A percentile compares a stretch with the other conserved stretches of the same genome.
These are phyloP conservation scores for Citrus australasica DNA, from an alignment of 345 rosid species.

Conservation along the genomic window DNA sequence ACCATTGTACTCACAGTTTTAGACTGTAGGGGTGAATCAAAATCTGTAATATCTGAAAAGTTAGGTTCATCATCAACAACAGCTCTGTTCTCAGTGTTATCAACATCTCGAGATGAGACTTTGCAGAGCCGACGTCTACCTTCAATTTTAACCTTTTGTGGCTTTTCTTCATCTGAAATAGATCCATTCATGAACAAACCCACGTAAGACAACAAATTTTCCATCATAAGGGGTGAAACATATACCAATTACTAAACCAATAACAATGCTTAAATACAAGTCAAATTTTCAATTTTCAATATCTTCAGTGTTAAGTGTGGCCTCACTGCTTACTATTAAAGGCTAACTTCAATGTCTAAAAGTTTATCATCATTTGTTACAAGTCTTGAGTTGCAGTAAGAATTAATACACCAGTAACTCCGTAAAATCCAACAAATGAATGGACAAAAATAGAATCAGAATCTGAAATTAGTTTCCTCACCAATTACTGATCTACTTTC, in stretches of 20 bases:
- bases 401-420: neutral
- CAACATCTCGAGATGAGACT: constrained; percentile 40
- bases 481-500: neutral
- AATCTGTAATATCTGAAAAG: constrained; percentile 52
- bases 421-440: neutral
- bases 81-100: constrained; percentile 8
- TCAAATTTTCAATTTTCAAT: neutral
- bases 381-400: neutral
- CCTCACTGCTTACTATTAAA: neutral
- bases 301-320: neutral
- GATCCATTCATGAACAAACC: constrained; percentile 8
- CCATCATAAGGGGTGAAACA: neutral
- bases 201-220: constrained; percentile 1
- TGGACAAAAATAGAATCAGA: neutral
- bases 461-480: neutral
- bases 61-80: constrained; percentile 30
- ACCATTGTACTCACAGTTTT: constrained; percentile 20
- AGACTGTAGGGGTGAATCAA: constrained; percentile 55
- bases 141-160: constrained; percentile 41
- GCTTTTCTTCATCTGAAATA: constrained; percentile 34
- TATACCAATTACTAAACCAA: neutral
- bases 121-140: constrained; percentile 61
- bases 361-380: neutral
- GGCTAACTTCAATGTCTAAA: neutral
- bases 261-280: neutral